phyloP scores from a whole-genome alignment of 2,329 filamentous ascomycete genomes.

The Hymenoscyphus occultus region DNA sequence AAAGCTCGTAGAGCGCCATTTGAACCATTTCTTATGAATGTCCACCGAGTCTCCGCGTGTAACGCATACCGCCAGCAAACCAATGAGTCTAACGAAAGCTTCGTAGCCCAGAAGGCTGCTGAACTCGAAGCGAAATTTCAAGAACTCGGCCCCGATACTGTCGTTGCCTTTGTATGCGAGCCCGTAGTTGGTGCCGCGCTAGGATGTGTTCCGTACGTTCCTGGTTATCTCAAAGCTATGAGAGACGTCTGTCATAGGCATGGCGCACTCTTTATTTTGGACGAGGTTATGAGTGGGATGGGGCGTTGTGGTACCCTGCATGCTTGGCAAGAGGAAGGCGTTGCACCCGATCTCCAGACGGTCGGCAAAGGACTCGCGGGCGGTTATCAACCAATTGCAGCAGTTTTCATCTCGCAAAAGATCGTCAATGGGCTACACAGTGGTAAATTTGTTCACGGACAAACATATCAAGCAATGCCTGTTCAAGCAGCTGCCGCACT shows the following conservation, averaged over 20 bases:
- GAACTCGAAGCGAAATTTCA: conserved; percentile 64
- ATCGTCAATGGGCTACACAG: conserved; percentile 45
- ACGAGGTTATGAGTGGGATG: conserved; percentile 67
- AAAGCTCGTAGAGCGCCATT: conserved; percentile 56
- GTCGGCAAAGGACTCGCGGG: conserved; percentile 65
- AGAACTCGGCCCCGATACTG: conserved; percentile 56
- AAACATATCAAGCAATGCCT: conserved; percentile 60
- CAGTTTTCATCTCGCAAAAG: conserved; percentile 51
- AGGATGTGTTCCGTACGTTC: conserved; percentile 63
- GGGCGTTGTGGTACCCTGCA: conserved; percentile 53
- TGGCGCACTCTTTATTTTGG: conserved; percentile 72
- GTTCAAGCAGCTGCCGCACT: conserved; percentile 59
- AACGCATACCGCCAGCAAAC: conserved; percentile 58
- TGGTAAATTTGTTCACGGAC: conserved; percentile 35
- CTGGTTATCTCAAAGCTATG: conserved; percentile 69
- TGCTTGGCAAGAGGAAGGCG: conserved; percentile 52
- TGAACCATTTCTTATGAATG: conserved; percentile 53
- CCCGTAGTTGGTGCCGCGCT: conserved; percentile 67
- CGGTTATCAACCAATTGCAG: conserved; percentile 61
- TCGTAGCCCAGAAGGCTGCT: conserved; percentile 54
- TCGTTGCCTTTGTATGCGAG: conserved; percentile 65
- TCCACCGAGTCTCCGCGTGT: conserved; percentile 59
- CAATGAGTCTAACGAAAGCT: conserved; percentile 51
- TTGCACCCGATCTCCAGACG: conserved; percentile 62
- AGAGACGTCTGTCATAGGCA: conserved; percentile 66